phyloP scores from a whole-genome alignment of 371 early-diverging fungal species.

The Nematocida major region DNA sequence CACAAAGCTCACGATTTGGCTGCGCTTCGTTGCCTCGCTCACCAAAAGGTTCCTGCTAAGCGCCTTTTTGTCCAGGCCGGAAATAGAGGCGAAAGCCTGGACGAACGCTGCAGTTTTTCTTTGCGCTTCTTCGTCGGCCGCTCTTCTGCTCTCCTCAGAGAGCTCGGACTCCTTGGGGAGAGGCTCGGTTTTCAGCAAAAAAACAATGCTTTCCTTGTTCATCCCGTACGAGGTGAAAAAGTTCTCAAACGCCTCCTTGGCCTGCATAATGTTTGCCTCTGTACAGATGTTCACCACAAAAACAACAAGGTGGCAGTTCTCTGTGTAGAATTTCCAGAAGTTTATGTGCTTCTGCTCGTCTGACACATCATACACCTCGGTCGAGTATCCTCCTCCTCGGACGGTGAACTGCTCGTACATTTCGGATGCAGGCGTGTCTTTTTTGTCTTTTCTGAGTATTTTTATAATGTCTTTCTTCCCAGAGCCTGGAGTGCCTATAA shows the following conservation, averaged over 20 bases:
- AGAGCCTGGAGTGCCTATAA: constrained; percentile 30
- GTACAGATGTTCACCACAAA: constrained; percentile 29
- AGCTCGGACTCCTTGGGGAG: neutral
- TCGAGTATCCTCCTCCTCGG: constrained; percentile 26
- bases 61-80: constrained; percentile 20
- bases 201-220: constrained; percentile 45
- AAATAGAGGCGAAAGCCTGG: neutral
- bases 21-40: neutral
- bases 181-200: constrained; percentile 6
- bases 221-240: constrained; percentile 50
- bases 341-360: constrained; percentile 36
- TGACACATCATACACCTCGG: constrained; percentile 36
- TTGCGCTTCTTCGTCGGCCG: neutral
- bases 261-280: neutral
- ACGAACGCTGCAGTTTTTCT: neutral
- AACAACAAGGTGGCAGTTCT: constrained; percentile 29
- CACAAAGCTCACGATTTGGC: constrained; percentile 23
- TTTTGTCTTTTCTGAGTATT: constrained; percentile 13
- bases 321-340: constrained; percentile 50
- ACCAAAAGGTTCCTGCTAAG: neutral
- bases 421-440: neutral
- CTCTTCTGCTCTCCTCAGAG: neutral
- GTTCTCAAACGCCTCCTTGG: constrained; percentile 28
- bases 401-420: constrained; percentile 28
- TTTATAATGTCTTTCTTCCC: constrained; percentile 32